Evolutionary conservation across 257 asterid genomes (phyloP).

Genomic region (Scutellaria barbata): DNA sequence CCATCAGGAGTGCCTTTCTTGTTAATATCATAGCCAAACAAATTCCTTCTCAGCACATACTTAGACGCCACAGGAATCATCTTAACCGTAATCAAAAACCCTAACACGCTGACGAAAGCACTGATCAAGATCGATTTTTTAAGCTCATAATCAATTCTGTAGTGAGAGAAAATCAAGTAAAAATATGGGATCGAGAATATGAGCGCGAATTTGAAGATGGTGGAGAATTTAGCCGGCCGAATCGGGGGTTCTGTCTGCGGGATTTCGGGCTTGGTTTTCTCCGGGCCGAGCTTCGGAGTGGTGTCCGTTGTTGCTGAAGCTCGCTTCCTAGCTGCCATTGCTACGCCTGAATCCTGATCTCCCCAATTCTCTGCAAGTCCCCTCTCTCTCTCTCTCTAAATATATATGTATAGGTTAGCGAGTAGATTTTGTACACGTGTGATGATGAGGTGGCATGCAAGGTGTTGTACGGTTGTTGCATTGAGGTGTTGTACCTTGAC

Average conservation of each 20-base stretch:
- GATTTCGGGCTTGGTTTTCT: slow-evolving; percentile 33
- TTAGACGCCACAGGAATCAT: slow-evolving; percentile 88
- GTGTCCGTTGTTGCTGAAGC: slow-evolving; percentile 40
- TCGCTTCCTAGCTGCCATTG: slow-evolving; percentile 73
- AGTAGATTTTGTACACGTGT: slow-evolving; percentile 32
- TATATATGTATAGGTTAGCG: slow-evolving; percentile 10
- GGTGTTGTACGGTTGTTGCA: slow-evolving; percentile 29
- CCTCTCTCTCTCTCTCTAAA: background rate
- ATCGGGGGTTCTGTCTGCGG: slow-evolving; percentile 53
- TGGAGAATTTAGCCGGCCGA: slow-evolving; percentile 60
- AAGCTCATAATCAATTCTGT: slow-evolving; percentile 61
- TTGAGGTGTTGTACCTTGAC: slow-evolving; percentile 20
- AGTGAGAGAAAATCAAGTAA: slow-evolving; percentile 61
- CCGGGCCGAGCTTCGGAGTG: slow-evolving; percentile 42
- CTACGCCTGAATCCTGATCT: slow-evolving; percentile 25
- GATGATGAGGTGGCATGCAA: slow-evolving; percentile 26
- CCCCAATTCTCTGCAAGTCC: background rate
- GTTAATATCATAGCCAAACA: slow-evolving; percentile 86
- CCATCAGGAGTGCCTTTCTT: slow-evolving; percentile 96
- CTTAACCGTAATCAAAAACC: slow-evolving; percentile 58
- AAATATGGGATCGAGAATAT: slow-evolving; percentile 67
- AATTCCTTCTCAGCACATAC: slow-evolving; percentile 72
- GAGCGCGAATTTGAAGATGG: slow-evolving; percentile 53
- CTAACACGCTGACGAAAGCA: slow-evolving; percentile 62
- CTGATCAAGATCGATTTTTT: slow-evolving; percentile 65